Evolutionary conservation across 768 basidiomycete genomes (phyloP), one percentile per base, ranked within the genome.

Genomic region (Galerina sulciceps): DNA sequence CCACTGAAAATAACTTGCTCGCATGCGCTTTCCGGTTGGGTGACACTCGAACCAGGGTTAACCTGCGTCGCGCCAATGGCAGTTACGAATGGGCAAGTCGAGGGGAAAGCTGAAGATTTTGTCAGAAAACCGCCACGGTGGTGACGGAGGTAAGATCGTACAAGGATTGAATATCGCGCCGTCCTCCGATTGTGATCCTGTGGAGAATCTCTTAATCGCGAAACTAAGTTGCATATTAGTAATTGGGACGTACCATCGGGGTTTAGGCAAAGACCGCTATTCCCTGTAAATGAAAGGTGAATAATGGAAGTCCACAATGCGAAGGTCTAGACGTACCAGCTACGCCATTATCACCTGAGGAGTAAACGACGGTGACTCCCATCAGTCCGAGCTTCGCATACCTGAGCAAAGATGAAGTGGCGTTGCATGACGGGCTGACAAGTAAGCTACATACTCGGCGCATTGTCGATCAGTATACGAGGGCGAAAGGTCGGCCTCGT

Each of bases 331-430:
- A 65, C 60, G 46, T 51, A 73, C 76, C 77, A 43, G 71, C 74
- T 22, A 87, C 87, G 18, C 87, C 88, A 6, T 71, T 66, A 47
- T 89, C 86, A 6, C 88, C 87, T n/a, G 83, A 83, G 10, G 79
- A 74, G 70, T 83, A 86, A 18, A 84, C 45, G 14, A 89, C 52
- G 2, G 85, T 84, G 26, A 84, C 75, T 5, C 87, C 88, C 45
- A 86, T 82, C 10, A 81, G 75, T 13, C 86, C 86, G 17, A 89
- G 80, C 58, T 79, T 75, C 0, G 79, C 85, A 59, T 75, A 76
- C 46, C 70, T 71, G 55, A 48, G 34, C n/a, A 34, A 38, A 37
- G 9, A 41, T 53, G 22, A 55, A n/a, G 49, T 36, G 38, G 45
- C 48, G 23, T 38, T 47, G 34, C 4, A 45, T 40, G 15, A 40